Base-by-base conservation (phyloP, 23 red algal species). In the Gracilaria caudata region DNA sequence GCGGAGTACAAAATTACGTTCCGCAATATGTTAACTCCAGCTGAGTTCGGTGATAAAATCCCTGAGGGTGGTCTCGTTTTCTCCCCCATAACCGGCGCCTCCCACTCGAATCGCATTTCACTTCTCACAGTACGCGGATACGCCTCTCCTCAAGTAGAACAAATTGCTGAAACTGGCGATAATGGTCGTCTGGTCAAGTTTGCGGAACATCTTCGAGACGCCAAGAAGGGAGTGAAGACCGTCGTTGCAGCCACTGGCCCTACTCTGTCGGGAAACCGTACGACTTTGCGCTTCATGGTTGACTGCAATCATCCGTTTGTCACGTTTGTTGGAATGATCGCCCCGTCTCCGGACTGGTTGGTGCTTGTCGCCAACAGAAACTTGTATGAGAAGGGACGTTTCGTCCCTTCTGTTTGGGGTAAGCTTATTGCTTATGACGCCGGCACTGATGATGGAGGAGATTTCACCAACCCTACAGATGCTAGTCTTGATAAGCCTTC, bases 291-390 rank as follows among this genome's bases (percentile, higher is more conserved):
- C 23, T 63, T 87, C 68, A 63, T 13, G 7, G 83, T 87, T n/a
- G 83, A 87, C 65, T 87, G 83, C n/a, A 43, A 54, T 0, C 83
- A 63, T 63, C 68, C 83, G 34, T 87, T 87, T 51, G 24, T 87
- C 65, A 77, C 83, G 3, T 40, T 77, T 30, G 35, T 87, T 17
- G 83, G 68, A 7, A 87, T 87, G 83, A 63, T 87, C 53, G 83
- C 83, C 4, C 83, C 83, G 23, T 64, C 66, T 36, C 83, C 83
- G 23, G 83, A 87, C 41, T 87, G 83, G 83, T 53, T 87, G 41
- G 83, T 87, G 37, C 68, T 73, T 9, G 37, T 84, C 7, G 59
- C 35, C 41, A 84, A 84, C 60, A 51, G 8, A 10, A 87, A 87
- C 55, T 20, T 84, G 80, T 84, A 44, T 57, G 24, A 23, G 5